These are phyloP conservation scores for Malus hybrid DNA, from an alignment of 331 rosid species.

Conservation along the genomic window DNA sequence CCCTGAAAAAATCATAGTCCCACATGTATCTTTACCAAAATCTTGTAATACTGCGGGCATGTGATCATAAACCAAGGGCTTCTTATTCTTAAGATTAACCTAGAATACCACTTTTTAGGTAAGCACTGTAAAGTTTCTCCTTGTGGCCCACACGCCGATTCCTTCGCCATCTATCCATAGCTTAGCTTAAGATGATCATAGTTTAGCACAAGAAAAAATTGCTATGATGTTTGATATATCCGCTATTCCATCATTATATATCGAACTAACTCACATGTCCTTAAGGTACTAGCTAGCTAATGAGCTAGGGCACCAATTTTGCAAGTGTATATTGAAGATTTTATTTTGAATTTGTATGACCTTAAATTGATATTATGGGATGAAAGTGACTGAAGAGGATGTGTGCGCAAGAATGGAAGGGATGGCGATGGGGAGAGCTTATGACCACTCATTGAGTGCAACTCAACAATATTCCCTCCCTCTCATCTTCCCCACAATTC, in stretches of 20 bases:
- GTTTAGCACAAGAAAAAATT: background rate
- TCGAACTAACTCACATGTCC: background rate
- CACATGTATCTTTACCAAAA: background rate
- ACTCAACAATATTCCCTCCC: background rate
- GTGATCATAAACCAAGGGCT: background rate
- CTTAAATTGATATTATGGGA: background rate
- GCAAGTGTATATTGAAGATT: background rate
- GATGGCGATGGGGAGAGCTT: background rate
- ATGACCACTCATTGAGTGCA: background rate
- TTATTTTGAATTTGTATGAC: background rate
- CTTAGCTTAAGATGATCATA: background rate
- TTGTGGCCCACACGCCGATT: background rate
- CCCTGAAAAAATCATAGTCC: too few species aligned
- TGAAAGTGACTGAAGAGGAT: background rate
- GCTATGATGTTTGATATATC: background rate
- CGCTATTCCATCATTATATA: too few species aligned
- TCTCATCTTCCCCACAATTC: conserved; percentile 7
- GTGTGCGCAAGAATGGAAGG: background rate
- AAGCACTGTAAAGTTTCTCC: background rate
- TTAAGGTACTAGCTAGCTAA: background rate
- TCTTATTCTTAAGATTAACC: background rate
- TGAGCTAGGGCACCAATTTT: background rate
- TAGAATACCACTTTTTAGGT: background rate
- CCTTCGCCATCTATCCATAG: background rate
- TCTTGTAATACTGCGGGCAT: background rate